Evolutionary conservation across 768 basidiomycete species (phyloP).

Genomic region (Termitomyces titanicus): DNA sequence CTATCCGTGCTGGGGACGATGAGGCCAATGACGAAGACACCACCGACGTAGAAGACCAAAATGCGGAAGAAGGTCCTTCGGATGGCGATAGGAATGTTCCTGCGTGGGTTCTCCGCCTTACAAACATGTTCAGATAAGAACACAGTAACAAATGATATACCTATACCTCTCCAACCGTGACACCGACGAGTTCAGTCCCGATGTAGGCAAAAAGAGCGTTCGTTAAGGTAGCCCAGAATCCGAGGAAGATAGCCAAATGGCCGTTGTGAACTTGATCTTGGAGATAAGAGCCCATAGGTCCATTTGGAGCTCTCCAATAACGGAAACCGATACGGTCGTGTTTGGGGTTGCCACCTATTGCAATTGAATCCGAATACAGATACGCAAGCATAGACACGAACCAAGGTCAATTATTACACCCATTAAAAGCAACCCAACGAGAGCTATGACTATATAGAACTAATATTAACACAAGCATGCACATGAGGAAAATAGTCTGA

Average conservation of each 20-base stretch:
- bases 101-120: slow-evolving; percentile 67
- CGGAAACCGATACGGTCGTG: slow-evolving; percentile 48
- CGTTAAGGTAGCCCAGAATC: slow-evolving; percentile 69
- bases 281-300: slow-evolving; percentile 57
- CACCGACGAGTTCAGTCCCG: slow-evolving; percentile 76
- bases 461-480: neutral
- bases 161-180: slow-evolving; percentile 47
- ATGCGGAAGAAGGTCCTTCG: slow-evolving; percentile 58
- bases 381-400: slow-evolving; percentile 19
- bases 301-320: slow-evolving; percentile 46
- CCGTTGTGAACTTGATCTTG: slow-evolving; percentile 43
- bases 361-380: slow-evolving; percentile 6
- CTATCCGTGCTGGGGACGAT: slow-evolving; percentile 60
- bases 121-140: neutral
- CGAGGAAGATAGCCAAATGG: slow-evolving; percentile 54
- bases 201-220: slow-evolving; percentile 73
- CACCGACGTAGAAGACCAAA: slow-evolving; percentile 60
- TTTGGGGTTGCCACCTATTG: slow-evolving; percentile 42
- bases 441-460: slow-evolving; percentile 29
- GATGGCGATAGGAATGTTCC: slow-evolving; percentile 72
- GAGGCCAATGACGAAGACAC: slow-evolving; percentile 70
- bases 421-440: slow-evolving; percentile 52
- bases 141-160: neutral
- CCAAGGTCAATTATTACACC: slow-evolving; percentile 68
- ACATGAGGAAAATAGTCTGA: slow-evolving; percentile 3